phyloP scores from a whole-genome alignment of 805 yeast genomes.

The Pichia membranifaciens region DNA sequence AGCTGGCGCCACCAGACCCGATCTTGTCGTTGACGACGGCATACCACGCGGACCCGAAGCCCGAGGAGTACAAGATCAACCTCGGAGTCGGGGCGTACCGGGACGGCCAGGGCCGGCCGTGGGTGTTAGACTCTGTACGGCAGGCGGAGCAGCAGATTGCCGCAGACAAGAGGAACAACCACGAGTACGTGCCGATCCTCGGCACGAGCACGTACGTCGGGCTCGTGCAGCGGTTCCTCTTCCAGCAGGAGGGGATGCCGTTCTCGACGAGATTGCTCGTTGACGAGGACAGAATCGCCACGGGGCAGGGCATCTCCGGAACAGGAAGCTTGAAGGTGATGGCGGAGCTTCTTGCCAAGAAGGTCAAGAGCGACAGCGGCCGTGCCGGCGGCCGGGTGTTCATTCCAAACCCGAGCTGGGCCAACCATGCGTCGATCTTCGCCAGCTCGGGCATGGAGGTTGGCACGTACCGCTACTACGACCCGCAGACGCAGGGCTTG shows the following conservation, averaged over 20 bases:
- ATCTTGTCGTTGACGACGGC: slow-evolving; percentile 75
- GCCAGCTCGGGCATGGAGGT: slow-evolving; percentile 62
- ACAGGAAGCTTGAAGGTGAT: slow-evolving; percentile 90
- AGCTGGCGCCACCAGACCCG: slow-evolving; percentile 76
- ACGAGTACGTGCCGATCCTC: slow-evolving; percentile 82
- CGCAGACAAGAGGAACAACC: slow-evolving; percentile 47
- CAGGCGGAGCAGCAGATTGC: slow-evolving; percentile 51
- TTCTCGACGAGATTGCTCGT: slow-evolving; percentile 42
- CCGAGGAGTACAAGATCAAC: slow-evolving; percentile 39
- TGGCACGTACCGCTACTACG: slow-evolving; percentile 66
- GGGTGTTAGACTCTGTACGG: slow-evolving; percentile 73
- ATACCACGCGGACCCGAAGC: slow-evolving; percentile 58
- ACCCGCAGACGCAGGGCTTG: slow-evolving; percentile 52
- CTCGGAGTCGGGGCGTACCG: slow-evolving; percentile 93
- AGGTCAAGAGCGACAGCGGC: slow-evolving; percentile 36
- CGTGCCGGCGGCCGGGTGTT: slow-evolving; percentile 41
- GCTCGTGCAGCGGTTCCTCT: slow-evolving; percentile 65
- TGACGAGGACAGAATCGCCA: slow-evolving; percentile 59
- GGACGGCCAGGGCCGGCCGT: slow-evolving; percentile 81
- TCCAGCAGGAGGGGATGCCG: slow-evolving; percentile 34
- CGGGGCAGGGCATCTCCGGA: slow-evolving; percentile 88
- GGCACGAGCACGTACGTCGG: slow-evolving; percentile 68
- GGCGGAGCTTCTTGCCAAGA: slow-evolving; percentile 65
- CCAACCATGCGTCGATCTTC: slow-evolving; percentile 82
- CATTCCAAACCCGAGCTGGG: slow-evolving; percentile 91